Evolutionary conservation across 495 filamentous ascomycete genomes (phyloP).

Genomic region (Hyaloscypha hepaticicola): DNA sequence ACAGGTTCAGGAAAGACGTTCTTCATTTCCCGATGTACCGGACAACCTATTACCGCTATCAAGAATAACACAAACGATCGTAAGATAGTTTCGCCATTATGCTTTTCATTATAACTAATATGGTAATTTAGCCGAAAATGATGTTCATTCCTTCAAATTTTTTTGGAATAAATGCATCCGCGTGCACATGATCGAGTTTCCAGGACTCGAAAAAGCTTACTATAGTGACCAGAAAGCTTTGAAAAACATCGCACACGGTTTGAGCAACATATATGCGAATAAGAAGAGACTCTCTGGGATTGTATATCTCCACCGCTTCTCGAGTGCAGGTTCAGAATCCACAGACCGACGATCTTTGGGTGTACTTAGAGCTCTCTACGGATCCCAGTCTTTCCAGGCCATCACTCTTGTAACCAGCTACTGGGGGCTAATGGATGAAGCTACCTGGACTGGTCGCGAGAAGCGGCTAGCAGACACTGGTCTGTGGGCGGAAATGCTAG

Average conservation of each 20-base stretch:
- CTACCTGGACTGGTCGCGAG: slow-evolving; percentile 24
- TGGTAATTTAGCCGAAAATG: too few relatives aligned
- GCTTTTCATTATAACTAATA: too few relatives aligned
- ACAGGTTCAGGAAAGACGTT: slow-evolving; percentile 41
- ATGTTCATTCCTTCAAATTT: too few relatives aligned
- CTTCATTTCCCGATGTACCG: slow-evolving; percentile 33
- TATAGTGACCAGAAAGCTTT: slow-evolving; percentile 39
- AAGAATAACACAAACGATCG: too few relatives aligned
- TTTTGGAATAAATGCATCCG: too few relatives aligned
- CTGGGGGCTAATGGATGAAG: slow-evolving; percentile 32
- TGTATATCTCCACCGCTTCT: slow-evolving; percentile 40
- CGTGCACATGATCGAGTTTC: slow-evolving; percentile 43
- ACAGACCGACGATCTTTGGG: slow-evolving; percentile 34
- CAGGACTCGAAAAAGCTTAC: slow-evolving; percentile 44
- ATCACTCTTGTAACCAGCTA: slow-evolving; percentile 42
- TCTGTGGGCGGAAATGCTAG: slow-evolving; percentile 8
- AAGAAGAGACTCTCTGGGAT: slow-evolving; percentile 33
- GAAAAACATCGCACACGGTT: slow-evolving; percentile 34
- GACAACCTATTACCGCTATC: slow-evolving; percentile 1
- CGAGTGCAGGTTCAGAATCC: slow-evolving; percentile 30
- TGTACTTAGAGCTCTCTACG: slow-evolving; percentile 40
- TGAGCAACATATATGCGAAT: slow-evolving; percentile 23
- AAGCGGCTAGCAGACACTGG: not conserved
- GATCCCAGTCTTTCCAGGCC: slow-evolving; percentile 31
- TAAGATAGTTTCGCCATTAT: too few relatives aligned